Percentiles rank a stretch among this genome's conserved stretches.
Evolutionary conservation across 495 filamentous ascomycete genomes (phyloP).

Genomic region (Annulohypoxylon maeteangense): DNA sequence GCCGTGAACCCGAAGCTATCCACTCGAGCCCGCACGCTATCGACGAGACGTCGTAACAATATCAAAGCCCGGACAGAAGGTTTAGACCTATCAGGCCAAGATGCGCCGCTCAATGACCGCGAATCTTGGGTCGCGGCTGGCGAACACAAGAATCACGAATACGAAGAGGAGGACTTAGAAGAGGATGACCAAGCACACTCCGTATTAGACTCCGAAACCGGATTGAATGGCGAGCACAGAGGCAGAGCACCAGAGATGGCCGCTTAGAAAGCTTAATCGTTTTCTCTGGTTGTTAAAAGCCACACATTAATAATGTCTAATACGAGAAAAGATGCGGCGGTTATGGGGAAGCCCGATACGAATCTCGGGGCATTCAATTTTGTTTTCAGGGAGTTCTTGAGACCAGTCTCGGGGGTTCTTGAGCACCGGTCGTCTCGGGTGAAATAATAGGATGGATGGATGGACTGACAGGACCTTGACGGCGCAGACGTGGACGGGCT

Average conservation of each 20-base stretch:
- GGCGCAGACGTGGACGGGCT: neutral
- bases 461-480: neutral
- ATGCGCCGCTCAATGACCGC: constrained; percentile 82
- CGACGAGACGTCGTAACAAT: constrained; percentile 80
- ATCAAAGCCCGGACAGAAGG: constrained; percentile 71
- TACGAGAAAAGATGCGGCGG: constrained; percentile 26
- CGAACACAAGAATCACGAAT: constrained; percentile 69
- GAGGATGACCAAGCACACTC: constrained; percentile 58
- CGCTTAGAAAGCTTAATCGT: constrained; percentile 24
- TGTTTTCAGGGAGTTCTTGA: neutral
- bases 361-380: neutral
- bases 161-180: constrained; percentile 66
- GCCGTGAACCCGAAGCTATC: constrained; percentile 87
- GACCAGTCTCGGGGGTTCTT: neutral
- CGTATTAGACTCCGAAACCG: constrained; percentile 53
- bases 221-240: constrained; percentile 59
- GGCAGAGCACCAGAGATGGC: constrained; percentile 50
- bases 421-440: constrained; percentile 8
- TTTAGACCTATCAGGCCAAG: constrained; percentile 85
- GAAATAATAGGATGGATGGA: constrained; percentile 16
- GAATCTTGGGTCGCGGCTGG: constrained; percentile 90
- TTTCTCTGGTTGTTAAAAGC: constrained; percentile 7
- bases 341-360: neutral
- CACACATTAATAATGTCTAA: constrained; percentile 47
- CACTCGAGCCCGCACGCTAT: constrained; percentile 83